phyloP scores from a whole-genome alignment of 495 filamentous ascomycete genomes.

The Umbilicaria muhlenbergii region DNA sequence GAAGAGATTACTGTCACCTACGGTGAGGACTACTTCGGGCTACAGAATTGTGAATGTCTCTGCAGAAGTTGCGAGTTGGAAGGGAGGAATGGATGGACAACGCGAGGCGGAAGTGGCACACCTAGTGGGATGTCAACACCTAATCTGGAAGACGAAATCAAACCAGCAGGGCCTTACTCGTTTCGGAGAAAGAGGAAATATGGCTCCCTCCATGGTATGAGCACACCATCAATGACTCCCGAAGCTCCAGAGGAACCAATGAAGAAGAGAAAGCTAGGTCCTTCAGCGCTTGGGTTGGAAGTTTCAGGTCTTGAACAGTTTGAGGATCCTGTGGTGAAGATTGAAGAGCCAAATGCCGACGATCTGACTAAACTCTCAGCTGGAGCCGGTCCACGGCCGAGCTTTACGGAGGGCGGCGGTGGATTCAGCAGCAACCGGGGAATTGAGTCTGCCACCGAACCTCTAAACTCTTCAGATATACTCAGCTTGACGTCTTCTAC shows the following conservation, averaged over 20 bases:
- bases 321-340: too few species aligned
- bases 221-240: background rate
- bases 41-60: constrained; percentile 87
- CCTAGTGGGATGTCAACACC: constrained; percentile 25
- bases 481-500: too few species aligned
- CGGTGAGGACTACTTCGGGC: constrained; percentile 90
- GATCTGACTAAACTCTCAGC: too few species aligned
- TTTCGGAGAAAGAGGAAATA: constrained; percentile 18
- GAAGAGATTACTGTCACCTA: constrained; percentile 96
- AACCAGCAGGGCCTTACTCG: constrained; percentile 4
- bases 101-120: constrained; percentile 21
- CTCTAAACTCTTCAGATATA: too few species aligned
- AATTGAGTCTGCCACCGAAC: too few species aligned
- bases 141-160: constrained; percentile 16
- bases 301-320: too few species aligned
- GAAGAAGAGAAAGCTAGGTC: too few species aligned
- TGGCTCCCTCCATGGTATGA: constrained; percentile 17
- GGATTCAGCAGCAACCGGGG: too few species aligned
- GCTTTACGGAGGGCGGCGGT: too few species aligned
- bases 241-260: constrained; percentile 6
- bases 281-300: too few species aligned
- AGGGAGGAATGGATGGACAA: constrained; percentile 67
- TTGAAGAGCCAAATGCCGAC: too few species aligned
- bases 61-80: constrained; percentile 74
- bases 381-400: too few species aligned